Evolutionary conservation across 2,329 filamentous ascomycete genomes (phyloP).

Genomic region (Fusarium kyushuense): DNA sequence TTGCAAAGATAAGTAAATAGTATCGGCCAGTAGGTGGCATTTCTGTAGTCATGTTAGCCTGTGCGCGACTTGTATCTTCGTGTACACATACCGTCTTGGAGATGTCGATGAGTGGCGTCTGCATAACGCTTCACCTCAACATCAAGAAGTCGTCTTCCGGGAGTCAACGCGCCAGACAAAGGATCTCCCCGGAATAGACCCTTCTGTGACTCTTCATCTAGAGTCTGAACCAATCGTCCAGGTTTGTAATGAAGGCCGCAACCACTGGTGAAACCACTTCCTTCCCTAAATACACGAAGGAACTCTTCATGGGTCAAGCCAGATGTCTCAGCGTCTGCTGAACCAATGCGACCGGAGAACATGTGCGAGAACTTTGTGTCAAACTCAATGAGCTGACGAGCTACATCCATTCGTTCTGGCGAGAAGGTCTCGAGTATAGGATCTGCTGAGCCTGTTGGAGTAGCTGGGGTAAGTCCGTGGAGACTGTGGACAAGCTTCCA

Average conservation of each 20-base stretch:
- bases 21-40: slow-evolving; percentile 16
- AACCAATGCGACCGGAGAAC: slow-evolving; percentile 24
- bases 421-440: slow-evolving; percentile 5
- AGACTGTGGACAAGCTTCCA: slow-evolving; percentile 22
- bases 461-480: not conserved
- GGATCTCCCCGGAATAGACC: not conserved
- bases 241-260: slow-evolving; percentile 21
- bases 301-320: slow-evolving; percentile 21
- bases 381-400: slow-evolving; percentile 21
- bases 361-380: slow-evolving; percentile 21
- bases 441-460: not conserved
- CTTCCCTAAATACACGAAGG: slow-evolving; percentile 17
- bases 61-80: rapidly evolving
- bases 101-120: slow-evolving; percentile 5
- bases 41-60: slow-evolving; percentile 2
- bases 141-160: slow-evolving; percentile 13
- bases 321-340: not conserved
- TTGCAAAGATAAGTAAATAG: not conserved
- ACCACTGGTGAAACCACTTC: slow-evolving; percentile 16
- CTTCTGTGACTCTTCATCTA: too few species aligned
- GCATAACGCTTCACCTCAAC: slow-evolving; percentile 20
- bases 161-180: not conserved
- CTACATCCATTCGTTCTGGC: slow-evolving; percentile 7
- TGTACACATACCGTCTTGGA: slow-evolving; percentile 15
- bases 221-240: not conserved